Conservation (phyloP, 108 stramenopile species). For the Conticribra weissflogii region DNA sequence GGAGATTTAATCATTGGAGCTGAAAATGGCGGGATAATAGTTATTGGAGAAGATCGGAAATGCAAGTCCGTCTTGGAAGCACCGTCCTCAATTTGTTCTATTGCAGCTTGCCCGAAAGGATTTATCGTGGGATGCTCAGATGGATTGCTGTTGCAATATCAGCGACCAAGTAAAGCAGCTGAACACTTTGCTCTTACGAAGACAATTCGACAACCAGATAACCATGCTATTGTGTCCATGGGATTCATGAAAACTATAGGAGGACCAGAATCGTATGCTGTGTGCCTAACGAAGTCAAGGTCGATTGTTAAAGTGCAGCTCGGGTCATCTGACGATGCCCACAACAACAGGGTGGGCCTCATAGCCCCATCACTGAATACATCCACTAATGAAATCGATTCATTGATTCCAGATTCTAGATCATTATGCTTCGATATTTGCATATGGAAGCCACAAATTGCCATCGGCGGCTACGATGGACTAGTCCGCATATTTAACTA, state of each 20-base stretch:
- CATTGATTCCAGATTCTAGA: background rate
- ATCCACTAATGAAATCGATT: background rate
- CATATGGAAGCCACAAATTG: constrained; percentile 3
- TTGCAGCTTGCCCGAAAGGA: constrained; percentile 5
- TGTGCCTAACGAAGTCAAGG: constrained; percentile 1
- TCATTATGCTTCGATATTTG: constrained; percentile 5
- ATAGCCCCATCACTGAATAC: constrained; percentile 8
- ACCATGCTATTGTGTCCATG: background rate
- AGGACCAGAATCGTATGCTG: background rate
- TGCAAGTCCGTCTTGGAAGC: background rate
- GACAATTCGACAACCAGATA: background rate
- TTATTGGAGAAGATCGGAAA: constrained; percentile 6
- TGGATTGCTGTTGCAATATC: background rate
- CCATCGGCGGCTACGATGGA: constrained; percentile 15
- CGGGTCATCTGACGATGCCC: background rate
- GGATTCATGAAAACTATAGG: background rate
- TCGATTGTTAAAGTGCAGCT: background rate
- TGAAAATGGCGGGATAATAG: background rate
- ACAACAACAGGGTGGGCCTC: background rate
- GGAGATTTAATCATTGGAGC: constrained; percentile 10
- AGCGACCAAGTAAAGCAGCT: constrained; percentile 5
- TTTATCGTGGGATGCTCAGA: background rate
- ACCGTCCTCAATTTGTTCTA: background rate
- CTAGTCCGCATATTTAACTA: background rate
- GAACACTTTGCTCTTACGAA: background rate